Base-by-base conservation (phyloP, 2,329 filamentous ascomycete species). In the Lecanicillium sp. region DNA sequence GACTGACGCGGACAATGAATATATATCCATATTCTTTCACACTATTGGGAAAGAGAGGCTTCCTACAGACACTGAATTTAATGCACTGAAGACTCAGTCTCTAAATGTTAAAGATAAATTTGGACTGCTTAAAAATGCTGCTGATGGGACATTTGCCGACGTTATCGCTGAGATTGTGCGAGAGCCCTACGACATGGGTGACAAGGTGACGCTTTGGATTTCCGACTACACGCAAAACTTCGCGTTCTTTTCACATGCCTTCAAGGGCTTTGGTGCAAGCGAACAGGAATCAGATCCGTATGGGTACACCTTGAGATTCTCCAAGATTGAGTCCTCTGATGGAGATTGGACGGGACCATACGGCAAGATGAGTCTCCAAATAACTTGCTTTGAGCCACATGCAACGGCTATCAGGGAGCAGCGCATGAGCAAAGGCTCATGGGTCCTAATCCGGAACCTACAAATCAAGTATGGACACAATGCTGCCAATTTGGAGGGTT, bases 171-270 rank as follows among this genome's bases (percentile, higher is more conserved):
- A 89, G 52, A 75, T 94, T 3, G 71, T 88, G 33, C 66, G 57
- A 33, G 59, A 65, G 3, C 71, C 72, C 0, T 67, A 57, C 31
- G 60, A 67, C 20, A 15, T 49, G 6, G 52, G 54, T 16, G 67
- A 71, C 18, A 72, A 60, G 41, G 59, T 74, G 11, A 75, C 77
- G 5, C 46, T 95, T 0, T 88, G 88, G 65, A 64, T 94, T 14
- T 83, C 85, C 0, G 89, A 95, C 58, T 95, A 89, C 56, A 94
- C 87, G 0, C 63, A 75, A 36, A 86, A 95, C 51, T 52, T 66
- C 0, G 43, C 51, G 1, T 78, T 95, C 42, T 80, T 71, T 46
- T 59, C 78, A 27, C 77, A 49, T 39, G 46, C 43, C 28, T 58
- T 53, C 35, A 50, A 52, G 9, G 58, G 51, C 42, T 52, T 54